Conservation (phyloP, 129 eudicot species). For the Logfia minima region DNA sequence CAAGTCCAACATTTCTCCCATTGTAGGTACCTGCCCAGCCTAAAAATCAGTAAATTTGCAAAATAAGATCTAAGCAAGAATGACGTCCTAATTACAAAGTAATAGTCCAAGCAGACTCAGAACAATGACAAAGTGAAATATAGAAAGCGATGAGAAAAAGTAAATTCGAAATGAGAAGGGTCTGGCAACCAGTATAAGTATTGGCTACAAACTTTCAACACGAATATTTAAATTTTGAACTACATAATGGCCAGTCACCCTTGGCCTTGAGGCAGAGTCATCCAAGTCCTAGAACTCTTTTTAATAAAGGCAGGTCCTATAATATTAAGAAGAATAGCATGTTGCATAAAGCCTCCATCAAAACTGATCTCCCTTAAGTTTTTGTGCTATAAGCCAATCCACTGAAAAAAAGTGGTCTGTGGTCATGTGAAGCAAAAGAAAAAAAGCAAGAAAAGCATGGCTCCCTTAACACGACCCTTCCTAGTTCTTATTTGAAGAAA, state of each 20-base stretch:
- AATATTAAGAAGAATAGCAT: neutral
- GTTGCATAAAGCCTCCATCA: neutral
- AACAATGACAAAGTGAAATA: neutral
- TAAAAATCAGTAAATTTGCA: slow-evolving; percentile 28
- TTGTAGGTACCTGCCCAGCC: slow-evolving; percentile 72
- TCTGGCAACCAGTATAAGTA: neutral
- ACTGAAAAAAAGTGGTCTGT: neutral
- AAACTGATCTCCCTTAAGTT: neutral
- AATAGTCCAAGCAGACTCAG: neutral
- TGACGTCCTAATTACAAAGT: slow-evolving; percentile 1
- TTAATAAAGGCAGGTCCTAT: neutral
- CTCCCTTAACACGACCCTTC: neutral
- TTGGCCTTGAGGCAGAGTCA: neutral
- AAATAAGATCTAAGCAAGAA: neutral
- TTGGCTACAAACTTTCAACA: neutral
- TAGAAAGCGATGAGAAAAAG: neutral
- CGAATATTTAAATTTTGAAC: neutral
- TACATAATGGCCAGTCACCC: neutral
- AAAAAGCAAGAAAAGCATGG: neutral
- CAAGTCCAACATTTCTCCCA: slow-evolving; percentile 83
- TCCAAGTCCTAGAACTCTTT: neutral
- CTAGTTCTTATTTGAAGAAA: neutral
- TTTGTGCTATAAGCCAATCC: neutral
- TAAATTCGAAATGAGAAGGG: neutral
- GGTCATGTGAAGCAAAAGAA: neutral